Evolutionary conservation across 2,329 filamentous ascomycete species (phyloP).

Genomic region (Aspergillus tamarii): DNA sequence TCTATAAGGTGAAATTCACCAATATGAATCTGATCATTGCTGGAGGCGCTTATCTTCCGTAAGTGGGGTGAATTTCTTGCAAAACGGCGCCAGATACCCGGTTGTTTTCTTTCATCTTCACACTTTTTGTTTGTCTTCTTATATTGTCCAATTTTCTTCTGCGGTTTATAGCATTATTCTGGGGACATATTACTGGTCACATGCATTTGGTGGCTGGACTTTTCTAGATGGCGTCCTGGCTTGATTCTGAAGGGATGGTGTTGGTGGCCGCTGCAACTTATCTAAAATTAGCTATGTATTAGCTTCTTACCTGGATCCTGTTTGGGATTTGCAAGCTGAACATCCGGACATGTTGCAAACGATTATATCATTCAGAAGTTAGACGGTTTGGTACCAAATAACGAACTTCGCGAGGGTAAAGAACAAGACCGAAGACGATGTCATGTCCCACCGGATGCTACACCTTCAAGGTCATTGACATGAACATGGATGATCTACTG

Average conservation of each 20-base stretch:
- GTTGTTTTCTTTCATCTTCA: constrained; percentile 1
- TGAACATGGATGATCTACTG: not conserved
- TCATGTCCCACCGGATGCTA: not conserved
- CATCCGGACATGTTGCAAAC: not conserved
- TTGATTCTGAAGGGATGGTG: constrained; percentile 2
- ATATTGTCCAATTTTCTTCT: not conserved
- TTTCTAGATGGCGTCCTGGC: not conserved
- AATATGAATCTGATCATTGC: constrained; percentile 93
- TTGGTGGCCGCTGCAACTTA: not conserved
- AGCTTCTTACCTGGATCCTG: not conserved
- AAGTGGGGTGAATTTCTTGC: constrained; percentile 22
- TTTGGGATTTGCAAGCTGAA: not conserved
- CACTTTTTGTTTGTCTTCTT: not conserved
- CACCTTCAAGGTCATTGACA: not conserved
- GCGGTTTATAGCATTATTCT: not conserved
- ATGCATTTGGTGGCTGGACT: constrained; percentile 3
- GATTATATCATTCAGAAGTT: not conserved
- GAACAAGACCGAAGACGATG: no score
- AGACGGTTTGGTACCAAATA: not conserved
- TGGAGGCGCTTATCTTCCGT: constrained; percentile 70
- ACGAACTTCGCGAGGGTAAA: not conserved
- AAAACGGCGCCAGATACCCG: constrained; percentile 25
- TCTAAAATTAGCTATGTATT: not conserved
- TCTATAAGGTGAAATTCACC: constrained; percentile 91
- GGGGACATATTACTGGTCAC: constrained; percentile 8